These are phyloP conservation scores for Euphorbia lathyris DNA, from an alignment of 345 rosid species.

Conservation along the genomic window DNA sequence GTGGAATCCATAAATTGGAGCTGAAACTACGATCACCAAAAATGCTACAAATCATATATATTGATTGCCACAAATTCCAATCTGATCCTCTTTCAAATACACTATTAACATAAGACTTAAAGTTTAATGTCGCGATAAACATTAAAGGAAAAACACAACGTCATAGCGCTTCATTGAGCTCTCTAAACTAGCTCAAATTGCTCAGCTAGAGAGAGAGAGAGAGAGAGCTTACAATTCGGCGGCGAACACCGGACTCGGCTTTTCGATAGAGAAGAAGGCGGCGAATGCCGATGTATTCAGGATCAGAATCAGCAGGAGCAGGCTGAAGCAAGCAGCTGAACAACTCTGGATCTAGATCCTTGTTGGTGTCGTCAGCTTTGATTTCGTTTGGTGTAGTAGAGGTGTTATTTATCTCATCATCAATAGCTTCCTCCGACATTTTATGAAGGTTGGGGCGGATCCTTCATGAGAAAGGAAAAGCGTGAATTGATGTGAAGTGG, in stretches of 20 bases:
- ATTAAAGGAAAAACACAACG: neutral
- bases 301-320: conserved; percentile 51
- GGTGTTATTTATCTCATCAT: conserved; percentile 17
- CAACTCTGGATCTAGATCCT: conserved; percentile 56
- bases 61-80: too few relatives aligned
- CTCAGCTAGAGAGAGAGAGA: neutral
- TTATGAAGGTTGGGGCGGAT: conserved; percentile 11
- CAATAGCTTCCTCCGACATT: conserved; percentile 43
- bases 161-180: neutral
- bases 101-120: neutral
- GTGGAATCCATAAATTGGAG: neutral
- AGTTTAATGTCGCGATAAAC: neutral
- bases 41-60: neutral
- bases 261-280: conserved; percentile 83
- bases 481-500: too few relatives aligned
- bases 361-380: conserved; percentile 15
- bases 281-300: conserved; percentile 68
- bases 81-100: neutral
- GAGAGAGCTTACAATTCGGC: conserved; percentile 55
- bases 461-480: conserved; percentile 29
- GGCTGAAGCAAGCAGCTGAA: conserved; percentile 85
- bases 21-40: neutral
- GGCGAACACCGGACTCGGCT: conserved; percentile 55
- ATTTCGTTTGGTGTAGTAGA: conserved; percentile 23
- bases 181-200: neutral